Percentiles rank a stretch among this genome's conserved stretches.
Conservation (phyloP, 176 grass and related monocot genomes). For the Aegilops sharonensis region DNA sequence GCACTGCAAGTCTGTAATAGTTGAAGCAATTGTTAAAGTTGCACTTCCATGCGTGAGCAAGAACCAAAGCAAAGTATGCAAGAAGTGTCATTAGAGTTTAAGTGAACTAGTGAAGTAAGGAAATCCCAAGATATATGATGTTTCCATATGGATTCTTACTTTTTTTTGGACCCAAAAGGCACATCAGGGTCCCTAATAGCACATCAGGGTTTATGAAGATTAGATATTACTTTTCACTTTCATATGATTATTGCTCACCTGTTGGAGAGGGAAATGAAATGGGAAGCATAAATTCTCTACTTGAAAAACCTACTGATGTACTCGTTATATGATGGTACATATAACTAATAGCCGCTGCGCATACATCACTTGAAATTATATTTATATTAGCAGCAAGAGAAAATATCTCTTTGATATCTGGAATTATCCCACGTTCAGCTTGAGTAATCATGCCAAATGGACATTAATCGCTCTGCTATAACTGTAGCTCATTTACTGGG, state of each 20-base stretch:
- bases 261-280: not conserved
- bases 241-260: not conserved
- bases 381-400: not conserved
- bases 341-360: not conserved
- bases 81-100: not conserved
- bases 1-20: not conserved
- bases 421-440: not conserved
- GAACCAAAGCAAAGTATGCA: not conserved
- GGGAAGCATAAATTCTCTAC: not conserved
- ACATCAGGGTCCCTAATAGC: not conserved
- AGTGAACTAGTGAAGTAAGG: not conserved
- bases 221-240: not conserved
- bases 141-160: not conserved
- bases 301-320: not conserved
- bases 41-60: not conserved
- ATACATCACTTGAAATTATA: not conserved
- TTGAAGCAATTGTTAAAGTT: not conserved
- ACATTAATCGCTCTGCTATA: not conserved
- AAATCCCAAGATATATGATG: not conserved
- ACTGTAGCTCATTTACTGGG: not conserved
- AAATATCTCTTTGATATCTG: not conserved
- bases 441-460: not conserved
- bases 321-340: not conserved
- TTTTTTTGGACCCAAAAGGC: not conserved
- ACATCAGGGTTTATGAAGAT: not conserved